Evolutionary conservation across 768 basidiomycete species (phyloP).

Genomic region (Lactarius psammicola): DNA sequence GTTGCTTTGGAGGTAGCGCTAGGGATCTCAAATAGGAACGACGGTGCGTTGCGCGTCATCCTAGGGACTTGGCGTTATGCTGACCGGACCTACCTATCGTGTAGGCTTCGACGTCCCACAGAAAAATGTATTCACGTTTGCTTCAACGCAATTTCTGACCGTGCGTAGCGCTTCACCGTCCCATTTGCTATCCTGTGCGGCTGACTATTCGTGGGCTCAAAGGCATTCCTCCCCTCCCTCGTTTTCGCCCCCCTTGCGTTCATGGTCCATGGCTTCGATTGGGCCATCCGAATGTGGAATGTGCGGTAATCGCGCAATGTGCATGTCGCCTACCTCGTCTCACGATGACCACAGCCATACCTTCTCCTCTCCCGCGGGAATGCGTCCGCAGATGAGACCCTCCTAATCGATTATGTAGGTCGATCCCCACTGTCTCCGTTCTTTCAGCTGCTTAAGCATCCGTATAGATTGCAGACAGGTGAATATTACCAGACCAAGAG

Average conservation of each 20-base stretch:
- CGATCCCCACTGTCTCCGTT: not conserved
- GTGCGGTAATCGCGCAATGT: constrained; percentile 37
- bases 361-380: constrained; percentile 51
- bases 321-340: not conserved
- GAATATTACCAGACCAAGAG: not conserved
- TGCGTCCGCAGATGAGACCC: constrained; percentile 53
- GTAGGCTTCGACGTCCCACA: constrained; percentile 55
- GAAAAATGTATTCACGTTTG: constrained; percentile 48
- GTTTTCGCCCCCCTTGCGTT: constrained; percentile 49
- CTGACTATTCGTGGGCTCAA: constrained; percentile 4
- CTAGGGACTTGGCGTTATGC: not conserved
- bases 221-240: constrained; percentile 61
- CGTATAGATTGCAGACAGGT: constrained; percentile 17
- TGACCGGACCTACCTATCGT: not conserved
- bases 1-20: constrained; percentile 22
- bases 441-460: not conserved
- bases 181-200: not conserved
- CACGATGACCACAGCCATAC: constrained; percentile 50
- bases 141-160: constrained; percentile 47
- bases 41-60: constrained; percentile 11
- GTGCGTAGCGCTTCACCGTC: constrained; percentile 36
- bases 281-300: constrained; percentile 56
- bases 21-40: constrained; percentile 8
- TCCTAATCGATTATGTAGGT: constrained; percentile 67
- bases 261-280: constrained; percentile 53